Conservation (phyloP, 805 yeast genomes). For the Hanseniaspora guilliermondii region DNA sequence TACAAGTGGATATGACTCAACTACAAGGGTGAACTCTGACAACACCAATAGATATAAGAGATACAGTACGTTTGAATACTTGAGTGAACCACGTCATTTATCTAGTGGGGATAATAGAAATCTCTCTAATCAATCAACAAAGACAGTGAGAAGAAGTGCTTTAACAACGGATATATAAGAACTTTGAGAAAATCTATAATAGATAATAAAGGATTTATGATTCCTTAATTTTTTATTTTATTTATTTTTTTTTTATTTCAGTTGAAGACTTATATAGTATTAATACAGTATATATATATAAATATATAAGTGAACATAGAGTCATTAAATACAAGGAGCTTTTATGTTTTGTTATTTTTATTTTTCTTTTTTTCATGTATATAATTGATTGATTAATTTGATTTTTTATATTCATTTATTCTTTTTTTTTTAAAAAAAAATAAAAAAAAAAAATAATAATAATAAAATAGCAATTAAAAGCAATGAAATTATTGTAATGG, state of each 20-base stretch:
- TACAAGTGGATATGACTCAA: not conserved
- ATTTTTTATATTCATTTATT: slow-evolving; percentile 12
- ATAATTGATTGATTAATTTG: not conserved
- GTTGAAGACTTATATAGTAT: too few relatives aligned
- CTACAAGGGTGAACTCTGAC: slow-evolving; percentile 6
- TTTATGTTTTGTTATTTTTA: not conserved
- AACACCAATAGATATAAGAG: slow-evolving; percentile 6
- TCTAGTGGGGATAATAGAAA: not conserved
- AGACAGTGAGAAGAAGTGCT: slow-evolving; percentile 1
- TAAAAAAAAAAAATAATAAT: too few relatives aligned
- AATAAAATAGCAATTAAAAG: slow-evolving; percentile 20
- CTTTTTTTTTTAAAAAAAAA: too few relatives aligned
- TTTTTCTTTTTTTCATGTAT: not conserved
- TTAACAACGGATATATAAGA: not conserved
- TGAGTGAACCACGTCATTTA: not conserved
- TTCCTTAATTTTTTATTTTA: too few relatives aligned
- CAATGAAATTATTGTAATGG: slow-evolving; percentile 58
- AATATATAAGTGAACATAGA: not conserved
- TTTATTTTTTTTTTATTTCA: too few relatives aligned
- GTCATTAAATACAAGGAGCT: slow-evolving; percentile 9
- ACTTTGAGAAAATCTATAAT: not conserved
- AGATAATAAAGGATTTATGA: not conserved
- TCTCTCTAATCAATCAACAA: not conserved
- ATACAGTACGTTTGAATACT: slow-evolving; percentile 3
- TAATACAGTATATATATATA: not conserved